These are phyloP conservation scores for Helotiales sp. DNA, from an alignment of 2,329 filamentous ascomycete species.

Conservation along the genomic window DNA sequence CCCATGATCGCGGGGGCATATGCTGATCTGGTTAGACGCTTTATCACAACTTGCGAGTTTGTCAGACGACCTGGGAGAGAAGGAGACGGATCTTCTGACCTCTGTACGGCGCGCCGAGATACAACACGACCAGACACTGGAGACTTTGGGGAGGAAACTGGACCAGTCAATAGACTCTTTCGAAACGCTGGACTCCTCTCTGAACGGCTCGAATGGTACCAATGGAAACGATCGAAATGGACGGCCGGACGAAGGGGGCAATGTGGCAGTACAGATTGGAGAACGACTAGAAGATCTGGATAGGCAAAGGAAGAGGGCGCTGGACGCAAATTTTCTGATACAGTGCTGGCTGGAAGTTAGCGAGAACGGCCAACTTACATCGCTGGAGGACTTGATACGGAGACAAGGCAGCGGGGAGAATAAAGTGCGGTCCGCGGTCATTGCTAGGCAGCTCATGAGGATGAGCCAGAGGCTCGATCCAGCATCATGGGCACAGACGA, in stretches of 20 bases:
- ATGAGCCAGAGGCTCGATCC: conserved; percentile 92
- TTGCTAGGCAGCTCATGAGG: conserved; percentile 88
- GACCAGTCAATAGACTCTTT: conserved; percentile 93
- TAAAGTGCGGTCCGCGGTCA: conserved; percentile 92
- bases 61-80: conserved; percentile 83
- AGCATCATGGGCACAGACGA: conserved; percentile 69
- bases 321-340: conserved; percentile 93
- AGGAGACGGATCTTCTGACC: conserved; percentile 88
- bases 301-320: conserved; percentile 83
- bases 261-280: conserved; percentile 92
- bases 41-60: conserved; percentile 71
- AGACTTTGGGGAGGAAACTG: conserved; percentile 84
- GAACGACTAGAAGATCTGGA: conserved; percentile 94
- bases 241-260: conserved; percentile 69
- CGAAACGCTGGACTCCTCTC: conserved; percentile 82
- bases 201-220: conserved; percentile 64
- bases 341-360: conserved; percentile 97
- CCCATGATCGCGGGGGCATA: background rate
- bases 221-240: conserved; percentile 55
- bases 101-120: conserved; percentile 89
- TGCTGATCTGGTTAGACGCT: conserved; percentile 54
- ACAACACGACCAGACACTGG: conserved; percentile 89
- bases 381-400: conserved; percentile 82
- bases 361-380: conserved; percentile 83
- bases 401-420: conserved; percentile 85